Evolutionary conservation across 495 filamentous ascomycete species (phyloP).

Genomic region (Filosporella fistucella): DNA sequence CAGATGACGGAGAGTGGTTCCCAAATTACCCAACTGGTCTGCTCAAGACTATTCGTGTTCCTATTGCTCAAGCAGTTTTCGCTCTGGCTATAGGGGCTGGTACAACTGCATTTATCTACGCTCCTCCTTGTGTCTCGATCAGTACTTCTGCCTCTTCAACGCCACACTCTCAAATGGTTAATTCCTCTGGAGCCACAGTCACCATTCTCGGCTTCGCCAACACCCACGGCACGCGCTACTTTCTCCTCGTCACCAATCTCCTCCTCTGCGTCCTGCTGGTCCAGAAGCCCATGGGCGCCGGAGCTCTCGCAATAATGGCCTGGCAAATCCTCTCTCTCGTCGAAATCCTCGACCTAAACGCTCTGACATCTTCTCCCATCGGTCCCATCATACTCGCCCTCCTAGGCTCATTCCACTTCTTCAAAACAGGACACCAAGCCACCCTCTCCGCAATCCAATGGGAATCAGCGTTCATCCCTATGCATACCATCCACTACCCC

Average conservation of each 20-base stretch:
- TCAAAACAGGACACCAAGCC: constrained; percentile 97
- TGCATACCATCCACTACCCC: constrained; percentile 79
- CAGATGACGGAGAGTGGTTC: constrained; percentile 87
- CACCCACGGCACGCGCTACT: constrained; percentile 84
- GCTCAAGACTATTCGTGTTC: constrained; percentile 68
- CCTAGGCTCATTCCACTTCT: constrained; percentile 88
- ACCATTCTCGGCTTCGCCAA: constrained; percentile 91
- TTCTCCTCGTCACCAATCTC: constrained; percentile 76
- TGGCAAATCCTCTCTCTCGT: constrained; percentile 84
- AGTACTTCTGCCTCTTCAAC: constrained; percentile 10
- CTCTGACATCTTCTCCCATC: constrained; percentile 61
- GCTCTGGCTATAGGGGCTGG: constrained; percentile 50
- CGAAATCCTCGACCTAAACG: constrained; percentile 82
- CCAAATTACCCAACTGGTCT: constrained; percentile 47
- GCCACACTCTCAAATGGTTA: constrained; percentile 8
- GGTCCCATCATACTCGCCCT: constrained; percentile 81
- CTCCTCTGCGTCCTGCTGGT: constrained; percentile 70
- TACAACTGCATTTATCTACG: constrained; percentile 61
- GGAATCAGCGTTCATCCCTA: constrained; percentile 92
- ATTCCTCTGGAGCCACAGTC: constrained; percentile 43
- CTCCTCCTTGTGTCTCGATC: constrained; percentile 26
- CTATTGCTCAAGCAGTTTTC: constrained; percentile 72
- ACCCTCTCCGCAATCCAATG: constrained; percentile 86
- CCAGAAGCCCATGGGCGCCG: constrained; percentile 92
- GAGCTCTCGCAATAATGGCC: constrained; percentile 70